These are phyloP conservation scores for Hemisphaericaspora xylofermentans DNA, from an alignment of 1,139 yeast species.

Conservation along the genomic window DNA sequence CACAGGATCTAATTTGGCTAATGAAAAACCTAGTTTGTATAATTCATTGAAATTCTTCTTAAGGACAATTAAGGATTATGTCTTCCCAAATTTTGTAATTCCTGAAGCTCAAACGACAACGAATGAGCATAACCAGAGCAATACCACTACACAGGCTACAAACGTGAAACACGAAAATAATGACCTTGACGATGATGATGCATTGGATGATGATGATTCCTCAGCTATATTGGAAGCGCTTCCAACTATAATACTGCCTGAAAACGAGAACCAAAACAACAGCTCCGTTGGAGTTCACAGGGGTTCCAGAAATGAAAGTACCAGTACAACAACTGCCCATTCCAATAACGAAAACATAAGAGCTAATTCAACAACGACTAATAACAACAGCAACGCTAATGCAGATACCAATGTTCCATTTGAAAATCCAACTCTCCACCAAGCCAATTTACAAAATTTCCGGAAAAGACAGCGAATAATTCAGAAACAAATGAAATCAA, in stretches of 20 bases:
- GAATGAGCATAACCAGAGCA: background rate
- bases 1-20: conserved; percentile 8
- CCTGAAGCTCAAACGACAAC: conserved; percentile 20
- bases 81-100: conserved; percentile 31
- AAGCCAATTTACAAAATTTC: conserved; percentile 59
- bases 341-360: background rate
- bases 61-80: conserved; percentile 21
- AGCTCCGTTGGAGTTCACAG: background rate
- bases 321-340: background rate
- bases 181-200: conserved; percentile 7
- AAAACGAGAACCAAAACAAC: background rate
- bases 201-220: conserved; percentile 4
- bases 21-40: conserved; percentile 35
- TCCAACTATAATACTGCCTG: background rate
- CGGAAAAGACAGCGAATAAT: conserved; percentile 62
- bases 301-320: background rate
- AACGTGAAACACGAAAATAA: conserved; percentile 7
- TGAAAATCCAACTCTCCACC: conserved; percentile 46
- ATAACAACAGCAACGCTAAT: background rate
- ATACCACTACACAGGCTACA: background rate
- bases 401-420: background rate
- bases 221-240: background rate
- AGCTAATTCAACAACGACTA: background rate
- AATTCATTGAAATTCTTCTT: conserved; percentile 35
- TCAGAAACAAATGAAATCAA: conserved; percentile 74